Conservation (phyloP, 2,329 filamentous ascomycete species). For the Calonectria pauciramosa region DNA sequence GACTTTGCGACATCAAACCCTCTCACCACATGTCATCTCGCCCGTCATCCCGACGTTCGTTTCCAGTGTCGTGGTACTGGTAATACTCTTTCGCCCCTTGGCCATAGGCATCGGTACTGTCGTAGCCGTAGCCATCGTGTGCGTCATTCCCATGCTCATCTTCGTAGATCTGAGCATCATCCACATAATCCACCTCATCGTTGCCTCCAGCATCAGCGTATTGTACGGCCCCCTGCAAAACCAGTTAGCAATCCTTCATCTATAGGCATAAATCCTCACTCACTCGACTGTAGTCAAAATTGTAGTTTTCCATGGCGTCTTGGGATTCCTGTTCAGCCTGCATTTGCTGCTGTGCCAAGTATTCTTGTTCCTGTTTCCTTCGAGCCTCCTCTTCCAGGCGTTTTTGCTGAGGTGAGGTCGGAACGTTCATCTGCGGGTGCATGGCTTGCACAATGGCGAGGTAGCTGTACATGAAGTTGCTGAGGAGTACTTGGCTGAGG, state of each 20-base stretch:
- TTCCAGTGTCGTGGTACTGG: conserved; percentile 52
- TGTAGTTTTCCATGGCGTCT: conserved; percentile 64
- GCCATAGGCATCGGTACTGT: conserved; percentile 54
- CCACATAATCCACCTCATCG: conserved; percentile 63
- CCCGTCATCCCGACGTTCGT: conserved; percentile 53
- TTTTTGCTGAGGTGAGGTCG: conserved; percentile 83
- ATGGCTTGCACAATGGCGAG: conserved; percentile 98
- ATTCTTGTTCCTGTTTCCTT: conserved; percentile 64
- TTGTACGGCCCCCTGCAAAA: conserved; percentile 57
- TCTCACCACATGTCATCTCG: conserved; percentile 61
- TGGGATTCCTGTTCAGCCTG: conserved; percentile 60
- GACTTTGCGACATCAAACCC: conserved; percentile 12
- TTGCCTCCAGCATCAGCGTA: conserved; percentile 61
- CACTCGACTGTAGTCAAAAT: conserved; percentile 68
- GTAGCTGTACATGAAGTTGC: conserved; percentile 99
- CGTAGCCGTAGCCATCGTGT: conserved; percentile 54
- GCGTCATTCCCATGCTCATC: conserved; percentile 62
- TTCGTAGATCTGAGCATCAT: conserved; percentile 67
- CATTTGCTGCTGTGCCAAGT: conserved; percentile 61
- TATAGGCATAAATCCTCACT: conserved; percentile 42
- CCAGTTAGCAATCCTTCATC: conserved; percentile 9
- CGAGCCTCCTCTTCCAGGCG: conserved; percentile 69
- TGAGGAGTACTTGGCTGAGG: conserved; percentile 94
- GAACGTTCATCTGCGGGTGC: conserved; percentile 95
- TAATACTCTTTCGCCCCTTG: conserved; percentile 58